These are phyloP conservation scores for Baeospora myosura DNA, from an alignment of 1,284 basidiomycete species.

Conservation along the genomic window DNA sequence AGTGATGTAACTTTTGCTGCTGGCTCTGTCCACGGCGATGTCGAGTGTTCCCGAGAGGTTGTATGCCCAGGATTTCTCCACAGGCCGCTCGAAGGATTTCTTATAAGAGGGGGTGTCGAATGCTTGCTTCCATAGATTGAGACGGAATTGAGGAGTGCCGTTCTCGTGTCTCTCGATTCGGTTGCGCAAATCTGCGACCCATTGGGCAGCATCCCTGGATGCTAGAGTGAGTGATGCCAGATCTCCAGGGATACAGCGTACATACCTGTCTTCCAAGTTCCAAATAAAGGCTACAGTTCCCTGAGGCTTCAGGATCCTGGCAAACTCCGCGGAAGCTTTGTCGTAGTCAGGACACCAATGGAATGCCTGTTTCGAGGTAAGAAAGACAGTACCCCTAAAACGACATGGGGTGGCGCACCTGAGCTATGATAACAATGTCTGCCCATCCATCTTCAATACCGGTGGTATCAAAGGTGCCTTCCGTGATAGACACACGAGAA, in stretches of 20 bases:
- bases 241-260: background rate
- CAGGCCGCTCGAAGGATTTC: constrained; percentile 41
- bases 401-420: constrained; percentile 22
- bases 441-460: constrained; percentile 50
- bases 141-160: constrained; percentile 68
- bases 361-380: constrained; percentile 49
- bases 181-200: constrained; percentile 66
- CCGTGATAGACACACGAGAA: constrained; percentile 38
- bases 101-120: constrained; percentile 55
- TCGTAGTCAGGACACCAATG: constrained; percentile 77
- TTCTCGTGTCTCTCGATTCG: constrained; percentile 57
- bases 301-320: constrained; percentile 60
- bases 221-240: background rate
- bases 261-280: constrained; percentile 72
- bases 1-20: constrained; percentile 70
- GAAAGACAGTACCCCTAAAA: constrained; percentile 24
- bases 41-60: constrained; percentile 40
- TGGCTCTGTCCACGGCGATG: constrained; percentile 51
- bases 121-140: constrained; percentile 57
- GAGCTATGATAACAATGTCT: constrained; percentile 66
- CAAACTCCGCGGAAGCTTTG: constrained; percentile 58
- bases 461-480: constrained; percentile 63
- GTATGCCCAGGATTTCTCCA: constrained; percentile 48
- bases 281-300: constrained; percentile 66
- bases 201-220: constrained; percentile 47